A percentile compares a stretch with the other conserved stretches of the same genome.
Evolutionary conservation across 345 rosid species (phyloP).

Genomic region (Salix purpurea): DNA sequence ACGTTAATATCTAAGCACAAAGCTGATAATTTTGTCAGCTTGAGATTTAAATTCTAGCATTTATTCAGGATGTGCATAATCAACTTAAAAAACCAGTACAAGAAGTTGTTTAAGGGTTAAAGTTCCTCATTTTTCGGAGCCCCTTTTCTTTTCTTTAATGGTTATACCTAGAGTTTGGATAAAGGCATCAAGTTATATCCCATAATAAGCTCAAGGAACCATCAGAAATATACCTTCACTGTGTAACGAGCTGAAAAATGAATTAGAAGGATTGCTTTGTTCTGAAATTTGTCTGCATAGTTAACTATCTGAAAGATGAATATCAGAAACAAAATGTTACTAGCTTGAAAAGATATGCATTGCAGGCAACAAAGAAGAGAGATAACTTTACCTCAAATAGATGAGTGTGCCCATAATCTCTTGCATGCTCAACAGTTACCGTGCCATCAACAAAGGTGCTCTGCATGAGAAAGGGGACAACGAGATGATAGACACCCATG

Average conservation of each 20-base stretch:
- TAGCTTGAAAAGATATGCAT: neutral
- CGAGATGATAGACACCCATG: neutral
- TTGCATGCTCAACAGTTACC: conserved; percentile 72
- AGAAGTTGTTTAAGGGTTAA: neutral
- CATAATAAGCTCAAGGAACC: neutral
- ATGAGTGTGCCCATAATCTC: conserved; percentile 88
- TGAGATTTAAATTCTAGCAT: neutral
- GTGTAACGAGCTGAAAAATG: conserved; percentile 91
- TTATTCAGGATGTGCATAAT: neutral
- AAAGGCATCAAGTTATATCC: neutral
- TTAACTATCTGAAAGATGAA: conserved; percentile 49
- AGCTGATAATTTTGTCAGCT: neutral
- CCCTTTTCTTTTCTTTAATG: neutral
- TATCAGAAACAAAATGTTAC: conserved; percentile 7
- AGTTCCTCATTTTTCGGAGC: neutral
- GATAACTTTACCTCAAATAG: conserved; percentile 58
- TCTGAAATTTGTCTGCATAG: conserved; percentile 62
- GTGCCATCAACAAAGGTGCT: conserved; percentile 73
- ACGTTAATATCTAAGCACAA: neutral
- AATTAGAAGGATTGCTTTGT: conserved; percentile 80
- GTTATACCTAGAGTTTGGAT: no score
- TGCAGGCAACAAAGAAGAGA: neutral
- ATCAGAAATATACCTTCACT: conserved; percentile 48
- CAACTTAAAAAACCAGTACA: neutral
- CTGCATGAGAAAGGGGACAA: conserved; percentile 29